These are phyloP conservation scores for Yamadazyma aaseri DNA, from an alignment of 1,139 yeast genomes.

Conservation along the genomic window DNA sequence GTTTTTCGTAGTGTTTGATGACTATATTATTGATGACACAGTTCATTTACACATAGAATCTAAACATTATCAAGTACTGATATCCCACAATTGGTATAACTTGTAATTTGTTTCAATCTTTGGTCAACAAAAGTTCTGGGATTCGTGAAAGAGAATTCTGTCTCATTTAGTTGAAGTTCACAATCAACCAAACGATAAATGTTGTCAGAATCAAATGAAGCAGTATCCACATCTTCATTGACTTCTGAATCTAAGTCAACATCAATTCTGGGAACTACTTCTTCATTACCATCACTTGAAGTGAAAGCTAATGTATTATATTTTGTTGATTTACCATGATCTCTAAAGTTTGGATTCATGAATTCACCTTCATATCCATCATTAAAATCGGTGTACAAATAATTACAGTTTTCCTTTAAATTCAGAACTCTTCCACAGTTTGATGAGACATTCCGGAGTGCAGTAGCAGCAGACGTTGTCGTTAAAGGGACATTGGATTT, in stretches of 20 bases:
- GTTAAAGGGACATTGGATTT: neutral
- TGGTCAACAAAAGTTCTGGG: neutral
- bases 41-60: no score
- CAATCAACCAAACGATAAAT: neutral
- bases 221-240: constrained; percentile 3
- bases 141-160: neutral
- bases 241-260: constrained; percentile 6
- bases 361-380: constrained; percentile 29
- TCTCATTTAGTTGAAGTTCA: neutral
- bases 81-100: no score
- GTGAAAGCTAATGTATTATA: constrained; percentile 1
- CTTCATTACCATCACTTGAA: constrained; percentile 5
- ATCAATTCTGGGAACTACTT: constrained; percentile 6
- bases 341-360: constrained; percentile 5
- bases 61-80: no score
- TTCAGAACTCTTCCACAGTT: no score
- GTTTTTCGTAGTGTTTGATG: no score
- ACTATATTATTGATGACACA: no score
- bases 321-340: neutral
- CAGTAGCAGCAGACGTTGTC: neutral
- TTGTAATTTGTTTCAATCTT: no score
- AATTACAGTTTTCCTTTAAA: constrained; percentile 5
- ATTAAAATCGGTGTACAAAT: constrained; percentile 22
- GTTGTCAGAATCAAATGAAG: constrained; percentile 5
- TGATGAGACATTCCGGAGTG: no score